phyloP scores from a whole-genome alignment of 345 rosid genomes.

The Cardamine chenopodiifolia region DNA sequence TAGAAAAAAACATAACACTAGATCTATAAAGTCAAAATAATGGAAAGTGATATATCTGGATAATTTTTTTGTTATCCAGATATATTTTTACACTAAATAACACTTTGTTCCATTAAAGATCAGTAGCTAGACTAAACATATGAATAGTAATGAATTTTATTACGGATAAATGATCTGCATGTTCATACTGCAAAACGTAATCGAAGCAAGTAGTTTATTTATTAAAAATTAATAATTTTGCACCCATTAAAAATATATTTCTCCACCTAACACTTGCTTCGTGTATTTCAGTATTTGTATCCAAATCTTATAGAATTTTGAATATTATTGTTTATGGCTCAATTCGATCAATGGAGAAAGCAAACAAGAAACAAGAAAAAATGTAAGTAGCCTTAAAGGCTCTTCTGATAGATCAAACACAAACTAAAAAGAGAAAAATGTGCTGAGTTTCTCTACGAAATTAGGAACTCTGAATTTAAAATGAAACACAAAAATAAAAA shows the following conservation, averaged over 20 bases:
- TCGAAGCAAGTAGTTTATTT: background rate
- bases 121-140: too few relatives aligned
- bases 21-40: background rate
- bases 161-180: background rate
- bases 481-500: slow-evolving; percentile 24
- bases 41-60: background rate
- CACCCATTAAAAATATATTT: background rate
- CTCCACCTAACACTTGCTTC: background rate
- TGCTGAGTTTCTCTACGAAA: slow-evolving; percentile 28
- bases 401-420: slow-evolving; percentile 10
- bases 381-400: background rate
- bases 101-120: background rate
- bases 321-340: background rate
- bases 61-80: background rate
- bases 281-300: background rate
- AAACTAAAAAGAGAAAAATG: slow-evolving; percentile 17
- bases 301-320: background rate
- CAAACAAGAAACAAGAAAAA: slow-evolving; percentile 4
- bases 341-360: slow-evolving; percentile 3
- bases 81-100: background rate
- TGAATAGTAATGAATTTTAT: background rate
- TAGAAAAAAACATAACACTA: background rate
- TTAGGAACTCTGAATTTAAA: slow-evolving; percentile 20
- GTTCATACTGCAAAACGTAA: background rate
- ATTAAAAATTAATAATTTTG: too few relatives aligned